Evolutionary conservation across 768 basidiomycete species (phyloP), one percentile per base, ranked within the genome.

Genomic region (Russula virescens): DNA sequence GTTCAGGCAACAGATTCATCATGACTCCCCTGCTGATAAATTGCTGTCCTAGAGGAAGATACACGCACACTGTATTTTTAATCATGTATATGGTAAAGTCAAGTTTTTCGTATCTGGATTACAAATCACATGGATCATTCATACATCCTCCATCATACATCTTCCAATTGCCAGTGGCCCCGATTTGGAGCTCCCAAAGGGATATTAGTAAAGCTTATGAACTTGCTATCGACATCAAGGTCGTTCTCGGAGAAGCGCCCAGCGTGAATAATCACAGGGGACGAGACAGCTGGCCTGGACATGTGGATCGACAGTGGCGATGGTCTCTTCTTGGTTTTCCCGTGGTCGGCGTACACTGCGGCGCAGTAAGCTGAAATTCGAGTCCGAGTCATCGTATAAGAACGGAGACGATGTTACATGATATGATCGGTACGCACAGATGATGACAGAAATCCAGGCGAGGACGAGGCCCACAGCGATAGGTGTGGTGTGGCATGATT

Each of bases 301-400:
- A 50, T 0, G 58, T 23, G 19, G 18, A 60, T 45, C 25, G 58
- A 58, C 31, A 64, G 31, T 9, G 63, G 52, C 40, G 58, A 48
- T 9, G 40, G 23, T 34, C 31, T 43, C 42, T 35, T 61, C 52
- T n/a, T 45, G 13, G 50, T 34, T 38, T 19, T 10, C 31, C 19
- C 28, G 28, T 55, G 63, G 42, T 60, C 53, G 11, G 63, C 46
- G 16, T 10, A 46, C 31, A 50, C 21, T 19, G 46, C 40, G 21
- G 50, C 53, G 28, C 2, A 11, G 63, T 28, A 35, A 25, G 63
- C 63, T 64, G 48, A 31, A 11, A 23, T 55, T 31, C 31, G 31
- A n/a, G n/a, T n/a, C n/a, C n/a, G 55, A 56, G 55, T 19, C n/a
- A 46, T 28, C n/a, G 11, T 14, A 7, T 5, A 6, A 11, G 10